These are phyloP conservation scores for Elymus sibiricus DNA, from an alignment of 176 grass and related monocot genomes.

Conservation along the genomic window DNA sequence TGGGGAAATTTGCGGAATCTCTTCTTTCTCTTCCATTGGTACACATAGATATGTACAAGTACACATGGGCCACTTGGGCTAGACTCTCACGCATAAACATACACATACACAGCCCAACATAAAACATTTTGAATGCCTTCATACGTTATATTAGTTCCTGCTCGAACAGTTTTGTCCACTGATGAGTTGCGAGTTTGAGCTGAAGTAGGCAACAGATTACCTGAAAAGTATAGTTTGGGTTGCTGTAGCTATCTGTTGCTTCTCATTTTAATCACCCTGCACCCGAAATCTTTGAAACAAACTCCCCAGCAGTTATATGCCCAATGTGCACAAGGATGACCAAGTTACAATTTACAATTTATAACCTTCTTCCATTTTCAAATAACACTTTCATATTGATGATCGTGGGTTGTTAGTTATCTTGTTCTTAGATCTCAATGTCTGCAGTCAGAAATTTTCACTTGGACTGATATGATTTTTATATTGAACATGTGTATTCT, in stretches of 20 bases:
- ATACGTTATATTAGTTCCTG: background rate
- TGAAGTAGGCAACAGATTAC: background rate
- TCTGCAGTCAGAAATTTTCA: background rate
- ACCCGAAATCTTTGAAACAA: background rate
- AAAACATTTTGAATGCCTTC: background rate
- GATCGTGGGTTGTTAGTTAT: background rate
- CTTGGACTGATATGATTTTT: background rate
- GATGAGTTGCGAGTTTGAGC: background rate
- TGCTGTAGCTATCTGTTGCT: constrained; percentile 5
- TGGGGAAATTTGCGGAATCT: background rate
- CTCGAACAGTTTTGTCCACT: background rate
- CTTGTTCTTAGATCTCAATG: constrained; percentile 2
- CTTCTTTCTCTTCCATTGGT: background rate
- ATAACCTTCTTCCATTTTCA: background rate
- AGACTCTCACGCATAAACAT: background rate
- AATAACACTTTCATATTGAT: constrained; percentile 3
- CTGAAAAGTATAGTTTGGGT: background rate
- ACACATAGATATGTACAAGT: background rate
- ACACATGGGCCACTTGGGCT: background rate
- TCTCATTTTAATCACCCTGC: background rate
- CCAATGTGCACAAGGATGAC: background rate
- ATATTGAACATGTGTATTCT: background rate
- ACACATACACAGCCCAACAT: background rate
- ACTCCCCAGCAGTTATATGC: background rate
- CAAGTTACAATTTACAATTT: background rate